Evolutionary conservation across 2,329 filamentous ascomycete species (phyloP).

Genomic region (Colletotrichum liriopes): DNA sequence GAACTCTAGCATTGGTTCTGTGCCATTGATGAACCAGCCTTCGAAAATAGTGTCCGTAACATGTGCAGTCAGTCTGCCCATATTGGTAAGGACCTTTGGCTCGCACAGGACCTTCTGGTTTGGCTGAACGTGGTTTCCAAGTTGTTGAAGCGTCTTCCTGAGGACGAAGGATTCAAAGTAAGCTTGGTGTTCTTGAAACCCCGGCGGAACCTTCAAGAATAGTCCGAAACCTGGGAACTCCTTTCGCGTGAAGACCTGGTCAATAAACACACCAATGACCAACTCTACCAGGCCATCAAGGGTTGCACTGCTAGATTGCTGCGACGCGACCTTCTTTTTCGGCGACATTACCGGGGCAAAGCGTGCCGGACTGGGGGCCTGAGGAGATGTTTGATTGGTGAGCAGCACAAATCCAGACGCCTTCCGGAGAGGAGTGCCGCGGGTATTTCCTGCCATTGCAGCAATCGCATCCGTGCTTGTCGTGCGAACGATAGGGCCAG

Average conservation of each 20-base stretch:
- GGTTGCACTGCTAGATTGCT: conserved; percentile 76
- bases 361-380: conserved; percentile 72
- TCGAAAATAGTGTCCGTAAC: conserved; percentile 94
- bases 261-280: conserved; percentile 84
- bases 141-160: conserved; percentile 79
- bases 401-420: conserved; percentile 94
- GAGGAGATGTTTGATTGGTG: conserved; percentile 76
- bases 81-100: conserved; percentile 87
- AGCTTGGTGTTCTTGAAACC: conserved; percentile 93
- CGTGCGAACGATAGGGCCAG: conserved; percentile 82
- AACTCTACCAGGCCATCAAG: conserved; percentile 85
- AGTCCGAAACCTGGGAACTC: conserved; percentile 92
- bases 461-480: conserved; percentile 69
- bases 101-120: conserved; percentile 83
- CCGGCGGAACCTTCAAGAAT: conserved; percentile 90
- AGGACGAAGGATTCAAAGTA: conserved; percentile 95
- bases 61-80: conserved; percentile 85
- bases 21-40: conserved; percentile 95
- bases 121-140: conserved; percentile 79
- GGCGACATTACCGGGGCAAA: conserved; percentile 76
- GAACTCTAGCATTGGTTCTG: conserved; percentile 87
- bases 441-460: conserved; percentile 63
- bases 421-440: conserved; percentile 78
- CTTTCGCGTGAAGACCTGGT: conserved; percentile 88
- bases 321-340: conserved; percentile 64